Evolutionary conservation across 768 basidiomycete species (phyloP), one percentile per base, ranked within the genome.

Genomic region (Galerina sulciceps): DNA sequence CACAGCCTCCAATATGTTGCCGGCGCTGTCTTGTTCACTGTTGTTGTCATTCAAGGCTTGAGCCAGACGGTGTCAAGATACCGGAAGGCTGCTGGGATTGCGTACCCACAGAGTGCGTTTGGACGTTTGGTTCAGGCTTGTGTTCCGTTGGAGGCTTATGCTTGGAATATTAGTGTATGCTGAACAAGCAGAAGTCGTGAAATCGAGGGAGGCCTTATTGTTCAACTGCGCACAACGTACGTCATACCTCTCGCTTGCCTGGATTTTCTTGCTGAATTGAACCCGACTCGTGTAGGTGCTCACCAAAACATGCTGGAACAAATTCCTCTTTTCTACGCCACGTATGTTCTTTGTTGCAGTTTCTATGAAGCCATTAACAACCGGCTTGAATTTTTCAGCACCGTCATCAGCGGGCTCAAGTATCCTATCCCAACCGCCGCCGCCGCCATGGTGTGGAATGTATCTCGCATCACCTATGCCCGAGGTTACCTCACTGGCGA

Each of bases 221-320:
- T 91, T 90, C 77, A 91, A 91, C 70, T 91, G 90, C 68, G 80
- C 81, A 35, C 89, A 91, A 66, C 86, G 89, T 89, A 63, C 83
- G 89, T 87, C 60, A 57, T 82, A 68, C 15, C 31, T 37, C 35
- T 34, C 45, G 22, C 2, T 47, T 10, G 55, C 3, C 43, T 38
- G 17, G 48, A 54, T 53, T 38, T 50, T 36, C 14, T 46, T 23
- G n/a, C 51, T 31, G 15, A 36, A 23, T 15, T 38, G 35, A 48
- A 36, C 13, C 45, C 17, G 17, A 9, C 36, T 43, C 26, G 5
- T 20, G 23, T 59, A 89, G 88, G 88, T 58, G 86, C 87, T 17
- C 89, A 91, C 69, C 87, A 88, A 78, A 88, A 87, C 53, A 85
- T 85, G 0, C 73, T 87, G 9, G 85, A 86, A 62, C 72, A 68